Base-by-base conservation (phyloP, 2,329 filamentous ascomycete genomes). In the Aspergillus clavatus region DNA sequence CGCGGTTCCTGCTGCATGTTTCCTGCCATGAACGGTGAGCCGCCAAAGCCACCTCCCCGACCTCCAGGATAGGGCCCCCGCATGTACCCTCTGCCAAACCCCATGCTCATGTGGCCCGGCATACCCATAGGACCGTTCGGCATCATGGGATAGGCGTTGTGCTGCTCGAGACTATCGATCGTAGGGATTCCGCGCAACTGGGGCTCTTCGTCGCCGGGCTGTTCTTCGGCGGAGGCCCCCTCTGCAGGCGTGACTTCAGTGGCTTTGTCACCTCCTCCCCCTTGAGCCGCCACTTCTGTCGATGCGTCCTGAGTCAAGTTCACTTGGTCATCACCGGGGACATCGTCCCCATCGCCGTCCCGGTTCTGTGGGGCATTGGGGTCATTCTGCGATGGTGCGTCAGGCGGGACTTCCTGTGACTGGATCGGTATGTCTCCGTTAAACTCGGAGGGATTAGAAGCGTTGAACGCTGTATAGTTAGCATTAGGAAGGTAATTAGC, bases 1-100 rank as follows among this genome's bases (percentile, higher is more conserved):
- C 68, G 67, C 5, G 73, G 66, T 48, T 69, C 61, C 45, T 55
- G 47, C 45, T 69, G 66, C 51, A 57, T 50, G 36, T 52, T 58
- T 4, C 62, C 63, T 38, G 63, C 50, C 54, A 59, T 57, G 26
- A 56, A 57, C 12, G 58, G 51, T 40, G 57, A 55, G 38, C 62
- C 58, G 49, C 56, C 56, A 43, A 58, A 63, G 5, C 55, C 58
- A 27, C 62, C 59, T 27, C 65, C 68, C 46, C 71, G 72, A 28
- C 70, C 69, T 24, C 44, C 46, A 44, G 67, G 58, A 49, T 72
- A 75, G 24, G 71, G 71, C 46, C 76, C 75, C 46, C 72, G 72
- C 56, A 70, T 67, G 33, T 66, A 71, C 23, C 64, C 50, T 58
- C 71, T 64, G 52, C 70, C 61, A 60, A 60, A 66, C 6, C 63